These are phyloP conservation scores for Starmera dryadoides DNA, from an alignment of 805 yeast genomes.

Conservation along the genomic window DNA sequence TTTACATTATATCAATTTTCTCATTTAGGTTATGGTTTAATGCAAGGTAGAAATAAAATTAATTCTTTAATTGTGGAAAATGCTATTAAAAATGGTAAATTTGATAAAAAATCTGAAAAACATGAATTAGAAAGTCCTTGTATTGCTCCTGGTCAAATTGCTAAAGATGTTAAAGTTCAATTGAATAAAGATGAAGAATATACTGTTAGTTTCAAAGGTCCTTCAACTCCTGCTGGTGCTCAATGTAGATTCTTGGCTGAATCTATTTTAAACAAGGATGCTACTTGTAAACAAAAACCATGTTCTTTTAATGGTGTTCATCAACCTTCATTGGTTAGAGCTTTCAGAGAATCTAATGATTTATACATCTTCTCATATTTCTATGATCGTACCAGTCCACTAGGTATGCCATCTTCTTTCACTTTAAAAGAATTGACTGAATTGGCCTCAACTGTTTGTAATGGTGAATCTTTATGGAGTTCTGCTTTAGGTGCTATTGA, in stretches of 20 bases:
- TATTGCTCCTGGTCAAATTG: constrained; percentile 67
- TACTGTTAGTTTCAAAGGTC: constrained; percentile 59
- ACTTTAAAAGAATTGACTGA: constrained; percentile 79
- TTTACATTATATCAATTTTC: constrained; percentile 87
- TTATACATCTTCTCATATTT: constrained; percentile 90
- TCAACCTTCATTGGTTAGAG: constrained; percentile 82
- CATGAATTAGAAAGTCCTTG: constrained; percentile 69
- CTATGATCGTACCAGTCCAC: constrained; percentile 88
- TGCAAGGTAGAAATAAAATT: constrained; percentile 85
- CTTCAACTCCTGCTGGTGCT: constrained; percentile 56
- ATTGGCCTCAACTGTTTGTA: constrained; percentile 77
- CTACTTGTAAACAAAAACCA: constrained; percentile 65
- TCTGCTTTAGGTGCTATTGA: constrained; percentile 56
- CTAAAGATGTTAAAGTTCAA: constrained; percentile 56
- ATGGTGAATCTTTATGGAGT: constrained; percentile 73
- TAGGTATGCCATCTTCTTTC: constrained; percentile 91
- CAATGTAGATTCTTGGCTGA: constrained; percentile 89
- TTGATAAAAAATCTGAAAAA: constrained; percentile 32
- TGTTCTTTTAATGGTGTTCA: constrained; percentile 97
- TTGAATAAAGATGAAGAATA: constrained; percentile 39
- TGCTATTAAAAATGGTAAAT: constrained; percentile 34
- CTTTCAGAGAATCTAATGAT: constrained; percentile 69
- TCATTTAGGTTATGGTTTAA: constrained; percentile 92
- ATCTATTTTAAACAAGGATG: constrained; percentile 73
- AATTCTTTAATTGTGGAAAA: constrained; percentile 56